Conservation (phyloP, 345 rosid species). For the Anacardium occidentale region DNA sequence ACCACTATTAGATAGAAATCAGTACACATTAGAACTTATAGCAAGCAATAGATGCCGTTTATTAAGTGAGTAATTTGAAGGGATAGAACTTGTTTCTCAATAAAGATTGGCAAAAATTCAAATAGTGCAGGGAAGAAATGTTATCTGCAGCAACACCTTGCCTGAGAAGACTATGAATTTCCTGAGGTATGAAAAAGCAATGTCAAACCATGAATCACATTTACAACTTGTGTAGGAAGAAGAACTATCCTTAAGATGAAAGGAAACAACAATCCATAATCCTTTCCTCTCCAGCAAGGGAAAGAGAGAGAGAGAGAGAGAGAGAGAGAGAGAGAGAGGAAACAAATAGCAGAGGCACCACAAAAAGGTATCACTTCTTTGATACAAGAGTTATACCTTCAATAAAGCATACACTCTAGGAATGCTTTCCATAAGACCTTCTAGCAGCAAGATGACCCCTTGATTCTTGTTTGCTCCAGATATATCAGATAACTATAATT, state of each 20-base stretch:
- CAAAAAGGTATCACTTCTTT: neutral
- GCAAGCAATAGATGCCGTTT: neutral
- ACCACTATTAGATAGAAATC: slow-evolving; percentile 22
- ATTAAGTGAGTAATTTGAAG: slow-evolving; percentile 8
- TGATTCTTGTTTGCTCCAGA: slow-evolving; percentile 73
- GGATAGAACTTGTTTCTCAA: slow-evolving; percentile 71
- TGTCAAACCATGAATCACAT: slow-evolving; percentile 1
- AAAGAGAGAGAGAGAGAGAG: neutral
- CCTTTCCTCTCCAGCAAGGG: neutral
- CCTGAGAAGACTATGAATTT: slow-evolving; percentile 73
- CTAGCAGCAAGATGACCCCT: slow-evolving; percentile 93
- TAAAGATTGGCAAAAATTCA: slow-evolving; percentile 85
- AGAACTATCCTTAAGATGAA: neutral
- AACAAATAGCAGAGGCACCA: slow-evolving; percentile 7
- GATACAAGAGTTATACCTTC: slow-evolving; percentile 52
- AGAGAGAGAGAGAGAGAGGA: too few relatives aligned
- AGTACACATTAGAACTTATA: slow-evolving; percentile 9
- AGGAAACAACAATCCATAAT: neutral
- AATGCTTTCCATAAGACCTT: slow-evolving; percentile 95
- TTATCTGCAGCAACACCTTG: slow-evolving; percentile 66
- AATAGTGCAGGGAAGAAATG: slow-evolving; percentile 78
- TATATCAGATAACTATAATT: slow-evolving; percentile 25
- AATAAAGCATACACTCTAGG: slow-evolving; percentile 92
- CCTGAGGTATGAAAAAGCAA: slow-evolving; percentile 46
- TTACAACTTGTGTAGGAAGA: slow-evolving; percentile 4